phyloP scores from a whole-genome alignment of 2,329 filamentous ascomycete species.

The Cytospora mali region DNA sequence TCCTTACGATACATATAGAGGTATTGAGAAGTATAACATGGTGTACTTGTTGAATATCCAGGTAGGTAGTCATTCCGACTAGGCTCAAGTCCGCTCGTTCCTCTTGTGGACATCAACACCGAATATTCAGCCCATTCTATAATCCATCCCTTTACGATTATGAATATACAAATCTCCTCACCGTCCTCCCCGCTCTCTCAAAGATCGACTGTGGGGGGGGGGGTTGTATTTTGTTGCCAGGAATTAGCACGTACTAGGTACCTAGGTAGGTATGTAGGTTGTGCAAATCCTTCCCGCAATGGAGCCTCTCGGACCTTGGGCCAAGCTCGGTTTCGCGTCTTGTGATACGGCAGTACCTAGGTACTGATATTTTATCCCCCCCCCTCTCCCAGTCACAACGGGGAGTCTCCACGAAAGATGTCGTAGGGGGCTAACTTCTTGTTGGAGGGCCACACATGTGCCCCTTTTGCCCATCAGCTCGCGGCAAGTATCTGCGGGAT shows the following conservation, averaged over 20 bases:
- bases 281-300: background rate
- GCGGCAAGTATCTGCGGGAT: background rate
- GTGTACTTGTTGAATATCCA: too few relatives aligned
- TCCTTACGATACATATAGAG: background rate
- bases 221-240: background rate
- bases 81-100: too few relatives aligned
- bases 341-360: background rate
- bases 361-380: background rate
- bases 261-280: too few relatives aligned
- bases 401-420: background rate
- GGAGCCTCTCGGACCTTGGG: background rate
- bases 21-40: background rate
- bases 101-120: background rate
- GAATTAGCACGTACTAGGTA: background rate
- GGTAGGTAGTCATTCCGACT: too few relatives aligned
- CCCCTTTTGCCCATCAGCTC: background rate
- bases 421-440: background rate
- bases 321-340: background rate
- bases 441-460: background rate
- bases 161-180: background rate
- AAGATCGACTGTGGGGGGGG: background rate
- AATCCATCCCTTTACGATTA: background rate
- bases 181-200: too few relatives aligned
- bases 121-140: background rate
- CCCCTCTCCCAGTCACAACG: too few relatives aligned